These are phyloP conservation scores for Whalleya microplaca DNA, from an alignment of 2,329 filamentous ascomycete genomes.

Conservation along the genomic window DNA sequence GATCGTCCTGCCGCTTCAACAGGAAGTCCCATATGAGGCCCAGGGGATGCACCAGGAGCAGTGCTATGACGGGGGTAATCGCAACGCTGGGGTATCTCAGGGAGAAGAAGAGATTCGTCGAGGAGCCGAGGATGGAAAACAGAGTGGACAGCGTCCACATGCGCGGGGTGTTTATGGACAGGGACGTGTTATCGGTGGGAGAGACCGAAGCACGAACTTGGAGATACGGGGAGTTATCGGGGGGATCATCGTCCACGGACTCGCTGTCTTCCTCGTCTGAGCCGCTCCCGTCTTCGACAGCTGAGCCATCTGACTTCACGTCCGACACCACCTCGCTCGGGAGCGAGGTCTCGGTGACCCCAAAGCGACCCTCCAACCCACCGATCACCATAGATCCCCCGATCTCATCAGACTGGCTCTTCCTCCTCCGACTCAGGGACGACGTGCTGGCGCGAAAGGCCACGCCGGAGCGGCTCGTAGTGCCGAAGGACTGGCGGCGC, in stretches of 20 bases:
- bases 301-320: constrained; percentile 40
- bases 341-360: constrained; percentile 52
- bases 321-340: constrained; percentile 50
- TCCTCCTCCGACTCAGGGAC: constrained; percentile 32
- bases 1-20: constrained; percentile 63
- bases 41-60: constrained; percentile 82
- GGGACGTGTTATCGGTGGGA: constrained; percentile 71
- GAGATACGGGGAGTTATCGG: constrained; percentile 75
- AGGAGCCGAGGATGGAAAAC: constrained; percentile 80
- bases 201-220: constrained; percentile 81
- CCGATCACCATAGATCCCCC: constrained; percentile 55
- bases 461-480: constrained; percentile 27
- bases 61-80: constrained; percentile 85
- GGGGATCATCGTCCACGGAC: constrained; percentile 52
- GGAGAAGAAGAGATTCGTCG: constrained; percentile 87
- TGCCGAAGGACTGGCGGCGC: constrained; percentile 31
- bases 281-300: constrained; percentile 36
- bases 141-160: constrained; percentile 85
- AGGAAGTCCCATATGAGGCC: constrained; percentile 78
- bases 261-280: constrained; percentile 40
- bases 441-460: constrained; percentile 33
- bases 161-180: constrained; percentile 86
- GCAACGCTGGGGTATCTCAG: constrained; percentile 88
- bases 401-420: constrained; percentile 51
- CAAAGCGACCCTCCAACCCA: constrained; percentile 58